These are phyloP conservation scores for Aspergillus amoenus DNA, from an alignment of 2,329 filamentous ascomycete genomes.

Conservation along the genomic window DNA sequence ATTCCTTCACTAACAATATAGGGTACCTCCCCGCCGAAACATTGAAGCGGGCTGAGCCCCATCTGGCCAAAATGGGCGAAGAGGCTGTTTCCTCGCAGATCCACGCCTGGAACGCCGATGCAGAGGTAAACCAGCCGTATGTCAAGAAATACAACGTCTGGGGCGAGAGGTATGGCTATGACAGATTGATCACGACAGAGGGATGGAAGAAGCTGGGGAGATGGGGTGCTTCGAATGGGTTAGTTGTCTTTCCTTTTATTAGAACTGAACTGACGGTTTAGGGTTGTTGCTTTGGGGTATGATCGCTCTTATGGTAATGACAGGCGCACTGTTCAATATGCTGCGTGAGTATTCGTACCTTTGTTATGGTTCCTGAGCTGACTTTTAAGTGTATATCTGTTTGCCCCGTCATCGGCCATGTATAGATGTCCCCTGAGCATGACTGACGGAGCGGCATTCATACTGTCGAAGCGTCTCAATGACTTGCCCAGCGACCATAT, in stretches of 20 bases:
- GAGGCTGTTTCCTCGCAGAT: conserved; percentile 33
- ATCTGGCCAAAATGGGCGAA: conserved; percentile 53
- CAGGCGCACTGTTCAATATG: conserved; percentile 25
- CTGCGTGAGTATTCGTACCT: not conserved
- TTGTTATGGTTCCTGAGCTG: too few species aligned
- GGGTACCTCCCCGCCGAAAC: conserved; percentile 41
- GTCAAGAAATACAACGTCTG: conserved; percentile 62
- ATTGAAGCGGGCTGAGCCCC: conserved; percentile 27
- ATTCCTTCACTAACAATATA: not conserved
- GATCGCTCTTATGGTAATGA: conserved; percentile 22
- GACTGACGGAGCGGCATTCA: conserved; percentile 44
- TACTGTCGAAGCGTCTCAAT: conserved; percentile 22
- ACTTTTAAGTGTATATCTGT: conserved; percentile 19
- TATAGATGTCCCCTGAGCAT: conserved; percentile 62
- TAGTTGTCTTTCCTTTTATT: not conserved
- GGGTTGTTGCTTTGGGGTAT: conserved; percentile 28
- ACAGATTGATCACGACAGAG: conserved; percentile 62
- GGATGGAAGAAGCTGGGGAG: conserved; percentile 57
- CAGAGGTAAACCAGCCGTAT: conserved; percentile 64
- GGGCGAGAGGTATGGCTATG: conserved; percentile 53
- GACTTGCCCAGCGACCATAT: not conserved
- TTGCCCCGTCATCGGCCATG: too few species aligned
- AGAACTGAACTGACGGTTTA: not conserved
- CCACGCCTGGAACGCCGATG: conserved; percentile 50
- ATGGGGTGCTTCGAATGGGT: conserved; percentile 35